Evolutionary conservation across 2,329 filamentous ascomycete genomes (phyloP).

Genomic region (Microdochium paspali): DNA sequence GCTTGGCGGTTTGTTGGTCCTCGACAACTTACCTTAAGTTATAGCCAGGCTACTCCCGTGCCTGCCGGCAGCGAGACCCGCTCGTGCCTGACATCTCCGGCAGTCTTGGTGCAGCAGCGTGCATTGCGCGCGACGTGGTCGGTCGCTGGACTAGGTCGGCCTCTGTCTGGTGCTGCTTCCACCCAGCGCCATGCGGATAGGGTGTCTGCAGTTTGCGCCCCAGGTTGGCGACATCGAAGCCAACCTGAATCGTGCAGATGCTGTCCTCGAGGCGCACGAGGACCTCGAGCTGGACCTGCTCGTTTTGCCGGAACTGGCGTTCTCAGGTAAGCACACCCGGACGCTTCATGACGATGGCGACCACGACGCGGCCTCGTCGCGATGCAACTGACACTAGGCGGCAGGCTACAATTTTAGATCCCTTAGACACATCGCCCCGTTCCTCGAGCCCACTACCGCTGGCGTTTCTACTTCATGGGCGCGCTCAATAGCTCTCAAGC

Average conservation of each 20-base stretch:
- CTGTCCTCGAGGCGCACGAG: constrained; percentile 44
- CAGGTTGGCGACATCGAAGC: constrained; percentile 60
- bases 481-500: constrained; percentile 48
- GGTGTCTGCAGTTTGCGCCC: constrained; percentile 63
- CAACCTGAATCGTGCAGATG: constrained; percentile 61
- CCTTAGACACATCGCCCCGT: constrained; percentile 53
- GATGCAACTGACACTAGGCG: not conserved
- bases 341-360: not conserved
- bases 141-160: not conserved
- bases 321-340: constrained; percentile 44
- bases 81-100: not conserved
- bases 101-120: not conserved
- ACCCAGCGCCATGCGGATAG: constrained; percentile 41
- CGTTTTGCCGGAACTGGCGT: constrained; percentile 68
- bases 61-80: not conserved
- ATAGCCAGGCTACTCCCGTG: not conserved
- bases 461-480: constrained; percentile 64
- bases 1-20: not conserved
- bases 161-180: not conserved
- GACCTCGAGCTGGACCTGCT: constrained; percentile 56
- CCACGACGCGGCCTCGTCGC: not conserved
- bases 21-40: not conserved
- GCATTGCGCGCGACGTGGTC: not conserved
- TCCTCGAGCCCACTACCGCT: constrained; percentile 51
- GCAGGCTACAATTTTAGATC: constrained; percentile 66